Percentiles rank a stretch among this genome's conserved stretches.
Conservation (phyloP, 2,329 filamentous ascomycete genomes). For the Aureobasidium sp. region DNA sequence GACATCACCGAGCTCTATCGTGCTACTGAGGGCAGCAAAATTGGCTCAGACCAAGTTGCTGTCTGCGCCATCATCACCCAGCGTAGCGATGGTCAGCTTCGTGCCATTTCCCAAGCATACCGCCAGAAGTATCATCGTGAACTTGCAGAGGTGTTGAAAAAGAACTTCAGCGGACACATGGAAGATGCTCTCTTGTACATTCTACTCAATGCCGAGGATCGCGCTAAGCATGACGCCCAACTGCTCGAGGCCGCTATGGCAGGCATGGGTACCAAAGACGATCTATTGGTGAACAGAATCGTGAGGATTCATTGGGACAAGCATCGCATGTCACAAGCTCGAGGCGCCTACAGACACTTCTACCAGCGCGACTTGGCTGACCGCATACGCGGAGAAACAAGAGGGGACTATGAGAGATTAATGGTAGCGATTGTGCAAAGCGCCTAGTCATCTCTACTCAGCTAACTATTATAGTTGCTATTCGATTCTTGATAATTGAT, state of each 20-base stretch:
- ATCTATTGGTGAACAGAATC: slow-evolving; percentile 67
- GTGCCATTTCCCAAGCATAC: slow-evolving; percentile 72
- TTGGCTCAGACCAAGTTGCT: slow-evolving; percentile 65
- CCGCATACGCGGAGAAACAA: slow-evolving; percentile 74
- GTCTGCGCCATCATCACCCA: slow-evolving; percentile 73
- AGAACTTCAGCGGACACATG: slow-evolving; percentile 90
- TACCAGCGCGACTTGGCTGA: slow-evolving; percentile 61
- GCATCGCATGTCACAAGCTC: slow-evolving; percentile 66
- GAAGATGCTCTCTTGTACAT: slow-evolving; percentile 73
- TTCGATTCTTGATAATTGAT: slow-evolving; percentile 3
- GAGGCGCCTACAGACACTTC: slow-evolving; percentile 65
- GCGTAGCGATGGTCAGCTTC: slow-evolving; percentile 74
- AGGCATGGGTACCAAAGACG: slow-evolving; percentile 80
- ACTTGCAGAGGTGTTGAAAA: slow-evolving; percentile 67
- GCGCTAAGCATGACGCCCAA: slow-evolving; percentile 73
- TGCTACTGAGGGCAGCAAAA: slow-evolving; percentile 64
- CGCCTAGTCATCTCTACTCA: background rate
- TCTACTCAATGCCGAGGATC: slow-evolving; percentile 68
- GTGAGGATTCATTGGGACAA: slow-evolving; percentile 79
- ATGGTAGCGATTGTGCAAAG: slow-evolving; percentile 53
- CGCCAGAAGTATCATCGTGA: slow-evolving; percentile 61
- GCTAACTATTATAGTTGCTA: background rate
- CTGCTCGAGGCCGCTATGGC: slow-evolving; percentile 83
- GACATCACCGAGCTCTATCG: slow-evolving; percentile 72
- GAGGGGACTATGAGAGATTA: slow-evolving; percentile 70